These are phyloP conservation scores for Misopates orontium DNA, from an alignment of 257 asterid species.

Conservation along the genomic window DNA sequence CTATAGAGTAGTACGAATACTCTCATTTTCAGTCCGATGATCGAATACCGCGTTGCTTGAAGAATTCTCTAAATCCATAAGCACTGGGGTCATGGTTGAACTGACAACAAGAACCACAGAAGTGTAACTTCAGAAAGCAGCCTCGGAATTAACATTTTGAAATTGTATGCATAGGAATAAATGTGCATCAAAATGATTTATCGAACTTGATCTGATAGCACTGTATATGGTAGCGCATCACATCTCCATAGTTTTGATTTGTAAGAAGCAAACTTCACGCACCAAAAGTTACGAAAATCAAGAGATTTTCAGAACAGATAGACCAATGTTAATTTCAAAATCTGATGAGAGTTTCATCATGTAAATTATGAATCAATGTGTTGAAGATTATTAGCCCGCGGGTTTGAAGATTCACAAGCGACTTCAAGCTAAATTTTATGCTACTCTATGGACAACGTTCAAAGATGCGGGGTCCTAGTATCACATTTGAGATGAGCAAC, in stretches of 20 bases:
- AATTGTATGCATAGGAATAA: background rate
- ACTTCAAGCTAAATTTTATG: background rate
- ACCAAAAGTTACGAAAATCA: background rate
- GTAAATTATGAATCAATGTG: background rate
- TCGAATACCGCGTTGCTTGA: slow-evolving; percentile 65
- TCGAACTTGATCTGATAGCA: background rate
- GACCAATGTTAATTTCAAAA: background rate
- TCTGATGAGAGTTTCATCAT: background rate
- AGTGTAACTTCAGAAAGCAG: slow-evolving; percentile 14
- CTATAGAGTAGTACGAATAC: background rate
- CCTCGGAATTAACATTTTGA: background rate
- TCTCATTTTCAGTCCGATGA: slow-evolving; percentile 44
- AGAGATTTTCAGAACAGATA: background rate
- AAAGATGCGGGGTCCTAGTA: too few relatives aligned
- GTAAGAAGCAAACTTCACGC: background rate
- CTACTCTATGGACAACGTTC: background rate
- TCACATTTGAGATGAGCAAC: too few relatives aligned
- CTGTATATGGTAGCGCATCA: background rate
- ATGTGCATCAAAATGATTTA: slow-evolving; percentile 1
- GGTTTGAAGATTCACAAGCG: too few relatives aligned
- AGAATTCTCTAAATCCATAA: slow-evolving; percentile 88
- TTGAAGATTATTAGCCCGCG: background rate
- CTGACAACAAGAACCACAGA: slow-evolving; percentile 44
- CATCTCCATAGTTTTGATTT: too few relatives aligned
- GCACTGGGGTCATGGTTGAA: slow-evolving; percentile 65